Base-by-base conservation (phyloP, 495 filamentous ascomycete genomes). In the Saxophila tyrrhenica region DNA sequence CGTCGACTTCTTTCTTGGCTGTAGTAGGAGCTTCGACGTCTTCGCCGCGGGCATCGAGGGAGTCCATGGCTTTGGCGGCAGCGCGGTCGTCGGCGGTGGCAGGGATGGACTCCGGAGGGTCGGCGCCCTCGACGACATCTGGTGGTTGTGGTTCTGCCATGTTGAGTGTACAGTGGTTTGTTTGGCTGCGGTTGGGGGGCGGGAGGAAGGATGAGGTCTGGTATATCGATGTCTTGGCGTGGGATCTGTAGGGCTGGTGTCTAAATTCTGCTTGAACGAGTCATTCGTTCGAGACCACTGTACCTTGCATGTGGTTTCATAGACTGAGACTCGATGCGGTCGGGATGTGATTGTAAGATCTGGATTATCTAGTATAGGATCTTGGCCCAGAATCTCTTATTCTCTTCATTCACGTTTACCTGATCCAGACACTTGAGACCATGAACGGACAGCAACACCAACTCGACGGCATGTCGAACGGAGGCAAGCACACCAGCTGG, bases 51-150 rank as follows among this genome's bases (percentile, higher is more conserved):
- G 77, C 68, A 60, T 90, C 83, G 51, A 95, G 83, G 52, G 81
- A 79, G 57, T 79, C 82, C 62, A 94, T 81, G 17, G 90, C 89
- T 23, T 86, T 87, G 53, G 88, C 88, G 20, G 90, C 86, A 70
- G 92, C 94, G 68, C 88, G 86, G 72, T 92, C 89, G 70, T 94
- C 88, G 57, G 87, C 85, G 51, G 78, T 81, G 39, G 82, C 72
- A 42, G 84, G 80, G 22, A 78, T 69, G 21, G 82, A 75, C 44
- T 81, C 81, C 35, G 82, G 72, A 53, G 75, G 72, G 58, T 70
- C 61, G 49, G 62, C 65, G 58, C 82, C 80, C 66, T 82, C 80
- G 50, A 74, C 69, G 39, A 82, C 63, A 47, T 56, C 72, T 35
- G 72, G 56, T 29, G 81, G 79, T 68, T 82, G 79, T 16, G 72